Evolutionary conservation across 2,329 filamentous ascomycete species (phyloP), one percentile per base, ranked within the genome.

Genomic region (Ophiostoma quercus): DNA sequence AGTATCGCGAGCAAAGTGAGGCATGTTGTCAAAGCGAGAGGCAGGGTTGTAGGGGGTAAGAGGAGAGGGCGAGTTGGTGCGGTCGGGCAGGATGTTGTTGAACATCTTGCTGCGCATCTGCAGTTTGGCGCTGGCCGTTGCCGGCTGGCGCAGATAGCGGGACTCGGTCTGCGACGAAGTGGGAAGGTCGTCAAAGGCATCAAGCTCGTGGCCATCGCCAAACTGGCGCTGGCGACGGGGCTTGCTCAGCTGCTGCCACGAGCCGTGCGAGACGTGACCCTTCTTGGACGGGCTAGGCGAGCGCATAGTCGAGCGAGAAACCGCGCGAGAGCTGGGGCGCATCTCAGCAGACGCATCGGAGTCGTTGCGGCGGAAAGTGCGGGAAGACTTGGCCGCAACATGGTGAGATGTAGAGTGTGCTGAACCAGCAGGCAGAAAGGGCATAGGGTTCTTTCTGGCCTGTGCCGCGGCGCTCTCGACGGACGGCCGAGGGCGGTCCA

Each of bases 141-240:
- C 82, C 2, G 95, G 94, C 75, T 91, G 88, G 78, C 94, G 96
- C 72, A 93, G 84, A 76, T 88, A 99, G 75, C 88, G 91, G 72
- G 88, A 92, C 79, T 99, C 95, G 16, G 88, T 85, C 71, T 90
- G 87, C 14, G 85, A 88, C 19, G 94, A 97, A 0, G 94, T 98
- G 1, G 94, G 94, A 70, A 99, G 82, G 79, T 99, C 95, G 77
- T 99, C 95, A 77, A 99, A 98, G 2, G 86, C 88, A 74, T 98
- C 94, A 43, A 99, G 84, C 79, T 99, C 95, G 71, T 90, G 91
- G 19, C 95, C 95, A 78, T 97, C 92, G 14, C 95, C 95, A 80
- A 96, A 99, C 75, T 92, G 88, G 65, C 88, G 85, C 71, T 84
- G 83, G 57, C 88, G 84, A 47, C 87, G 84, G 2, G 92, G 92